Evolutionary conservation across 2,329 filamentous ascomycete species (phyloP), one percentile per base, ranked within the genome.

Genomic region (Lasiodiplodia theobromae): DNA sequence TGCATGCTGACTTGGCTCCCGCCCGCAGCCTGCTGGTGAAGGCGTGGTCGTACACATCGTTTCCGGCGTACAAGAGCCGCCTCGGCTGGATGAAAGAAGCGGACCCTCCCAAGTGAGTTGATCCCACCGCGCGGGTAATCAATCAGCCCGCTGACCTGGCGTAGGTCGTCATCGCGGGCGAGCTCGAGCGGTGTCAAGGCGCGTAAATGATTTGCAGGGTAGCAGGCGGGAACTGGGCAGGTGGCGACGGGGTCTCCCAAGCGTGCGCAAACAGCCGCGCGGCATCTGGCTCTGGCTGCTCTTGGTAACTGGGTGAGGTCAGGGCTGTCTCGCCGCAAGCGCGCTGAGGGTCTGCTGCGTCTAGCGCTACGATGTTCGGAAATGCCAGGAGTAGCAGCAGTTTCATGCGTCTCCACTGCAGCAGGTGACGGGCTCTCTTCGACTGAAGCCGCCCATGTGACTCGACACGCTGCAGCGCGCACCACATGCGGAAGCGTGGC

Each of bases 11-110:
- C 62, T 28, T 64, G 44, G 66, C 67, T 57, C 54, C 21, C 25
- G 51, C 47, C 23, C 38, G 47, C 63, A 80, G 76, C 69, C 80
- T 82, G 0, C 80, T 85, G 23, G 82, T 85, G 12, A 85, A 84
- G 69, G 82, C 83, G n/a, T 85, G 83, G 83, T 83, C 83, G 71
- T 73, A 77, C 67, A 75, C 78, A 18, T 73, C 72, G 11, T 74
- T 78, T 28, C 78, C 78, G 5, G 76, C 76, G 28, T 79, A 78
- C 71, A 80, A 79, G 70, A 75, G 73, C 34, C 67, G 75, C 12
- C 65, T 79, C 49, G 77, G 77, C 53, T 79, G 77, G 76, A 77
- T 65, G 40, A 64, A 68, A 49, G 56, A 62, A 44, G 56, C 66
- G 21, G 40, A 58, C 10, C 65, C 44, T 8, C 34, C 60, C n/a